Evolutionary conservation across 768 basidiomycete species (phyloP), one percentile per base, ranked within the genome.

Genomic region (Lactarius quietus): DNA sequence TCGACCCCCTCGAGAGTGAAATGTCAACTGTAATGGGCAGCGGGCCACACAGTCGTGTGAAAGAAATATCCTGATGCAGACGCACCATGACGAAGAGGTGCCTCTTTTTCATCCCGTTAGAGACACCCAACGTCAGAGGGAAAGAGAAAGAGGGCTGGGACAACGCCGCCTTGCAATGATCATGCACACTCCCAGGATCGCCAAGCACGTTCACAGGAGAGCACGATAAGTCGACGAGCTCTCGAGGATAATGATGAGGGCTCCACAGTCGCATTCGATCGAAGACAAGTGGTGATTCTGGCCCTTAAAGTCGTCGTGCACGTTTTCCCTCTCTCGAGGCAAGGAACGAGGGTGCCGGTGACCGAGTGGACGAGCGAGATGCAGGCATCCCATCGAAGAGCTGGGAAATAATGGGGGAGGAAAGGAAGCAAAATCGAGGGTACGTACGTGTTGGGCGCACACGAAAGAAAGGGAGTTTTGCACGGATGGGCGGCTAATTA

Each of bases 311-410:
- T 23, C 5, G 55, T 36, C 15, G 55, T 58, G 41, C 54, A 65
- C 23, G 55, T 57, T 61, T n/a, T 3, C 33, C 8, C 6, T 41
- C 31, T 6, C 15, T 35, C 51, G 20, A 36, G 29, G 61, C 45
- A 38, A 66, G 65, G 61, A 62, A 66, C 61, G 57, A 36, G 65
- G 65, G 65, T 66, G 51, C 55, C n/a, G 31, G 14, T 9, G 17
- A 28, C 38, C 31, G 48, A 62, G 14, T 41, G 33, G 57, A 45
- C 23, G 53, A 58, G 26, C 28, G 38, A 41, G 57, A 18, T 29
- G n/a, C 33, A 10, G 51, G 33, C 29, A 48, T 18, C 38, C 8
- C 45, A 54, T 59, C 57, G 39, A 61, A 57, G 55, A 57, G 55
- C 39, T 53, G 39, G 54, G 55, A 29, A 36, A 61, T 57, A 56